Base-by-base conservation (phyloP, 139 green algal genomes). In the Edaphochlamys debaryana region DNA sequence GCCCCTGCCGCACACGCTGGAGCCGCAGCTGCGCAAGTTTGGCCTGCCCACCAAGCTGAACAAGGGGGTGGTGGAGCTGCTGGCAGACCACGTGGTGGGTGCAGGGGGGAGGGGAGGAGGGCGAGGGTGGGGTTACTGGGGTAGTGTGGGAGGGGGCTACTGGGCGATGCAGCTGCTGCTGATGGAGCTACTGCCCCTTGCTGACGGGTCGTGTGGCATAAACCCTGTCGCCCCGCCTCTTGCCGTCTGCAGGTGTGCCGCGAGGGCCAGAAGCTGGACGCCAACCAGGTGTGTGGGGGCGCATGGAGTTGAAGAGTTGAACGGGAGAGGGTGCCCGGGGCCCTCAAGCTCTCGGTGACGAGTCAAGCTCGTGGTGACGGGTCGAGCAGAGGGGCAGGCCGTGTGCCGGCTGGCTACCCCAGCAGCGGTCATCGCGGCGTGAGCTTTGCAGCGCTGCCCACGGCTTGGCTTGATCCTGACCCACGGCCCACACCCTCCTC, bases 1-100 rank as follows among this genome's bases (percentile, higher is more conserved):
- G 34, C 93, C 94, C 11, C 90, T 99, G 69, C 87, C 90, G 32
- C 98, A 99, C 92, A 99, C 98, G 19, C 77, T 99, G 79, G 98
- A 99, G 91, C 96, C 97, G 6, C 88, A 90, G 41, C 92, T 99
- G 79, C 90, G 98, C 17, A 93, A 96, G 82, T 91, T 98, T 80
- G 97, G 97, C 17, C 87, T 99, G 88, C 97, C 98, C 63, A 98
- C 95, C 3, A 91, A 92, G 73, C 93, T 99, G 7, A 95, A 97
- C 88, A 97, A 96, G 86, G 96, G 96, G 0, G 94, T 98, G 38
- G 94, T 99, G 74, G 94, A 98, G 90, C 87, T 98, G 66, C 74
- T 98, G 42, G 71, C 89, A 25, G 94, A 98, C 86, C 87, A 94
- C 77, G 19, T 23, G 29, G 40, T 36, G 76, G 19, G 32, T 13